phyloP scores from a whole-genome alignment of 768 basidiomycete genomes.

The Termitomyces sp. region DNA sequence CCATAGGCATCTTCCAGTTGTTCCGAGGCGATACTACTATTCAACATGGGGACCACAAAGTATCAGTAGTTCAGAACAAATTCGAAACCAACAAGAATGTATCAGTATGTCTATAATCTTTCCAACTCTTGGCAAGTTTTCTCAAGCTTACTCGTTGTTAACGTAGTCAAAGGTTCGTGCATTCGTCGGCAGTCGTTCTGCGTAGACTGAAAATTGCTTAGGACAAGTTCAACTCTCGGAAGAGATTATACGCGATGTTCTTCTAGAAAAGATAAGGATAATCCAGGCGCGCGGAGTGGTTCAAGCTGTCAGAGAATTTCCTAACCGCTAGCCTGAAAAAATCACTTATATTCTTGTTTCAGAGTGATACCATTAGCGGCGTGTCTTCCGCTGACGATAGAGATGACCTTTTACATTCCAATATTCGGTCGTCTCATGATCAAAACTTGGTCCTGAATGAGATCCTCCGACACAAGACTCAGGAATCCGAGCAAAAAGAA shows the following conservation, averaged over 20 bases:
- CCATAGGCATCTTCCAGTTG: no score
- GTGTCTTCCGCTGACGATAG: neutral
- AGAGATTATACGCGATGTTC: neutral
- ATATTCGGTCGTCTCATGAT: neutral
- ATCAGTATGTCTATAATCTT: neutral
- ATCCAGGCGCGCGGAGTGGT: neutral
- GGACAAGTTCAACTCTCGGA: neutral
- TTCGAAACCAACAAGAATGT: neutral
- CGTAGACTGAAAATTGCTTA: neutral
- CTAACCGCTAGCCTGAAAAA: neutral
- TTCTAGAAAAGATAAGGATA: neutral
- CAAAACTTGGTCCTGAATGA: neutral
- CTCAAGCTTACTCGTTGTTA: neutral
- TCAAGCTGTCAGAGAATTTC: neutral
- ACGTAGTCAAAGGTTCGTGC: neutral
- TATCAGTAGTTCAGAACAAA: neutral
- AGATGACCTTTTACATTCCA: neutral
- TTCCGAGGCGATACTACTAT: no score
- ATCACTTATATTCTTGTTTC: neutral
- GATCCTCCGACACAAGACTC: neutral
- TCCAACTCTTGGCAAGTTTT: neutral
- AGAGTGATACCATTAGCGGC: neutral
- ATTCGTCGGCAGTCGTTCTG: neutral
- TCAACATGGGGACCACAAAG: no score
- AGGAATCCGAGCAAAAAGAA: neutral